These are phyloP conservation scores for Medicago truncatula DNA, from an alignment of 306 rosid genomes.

Conservation along the genomic window DNA sequence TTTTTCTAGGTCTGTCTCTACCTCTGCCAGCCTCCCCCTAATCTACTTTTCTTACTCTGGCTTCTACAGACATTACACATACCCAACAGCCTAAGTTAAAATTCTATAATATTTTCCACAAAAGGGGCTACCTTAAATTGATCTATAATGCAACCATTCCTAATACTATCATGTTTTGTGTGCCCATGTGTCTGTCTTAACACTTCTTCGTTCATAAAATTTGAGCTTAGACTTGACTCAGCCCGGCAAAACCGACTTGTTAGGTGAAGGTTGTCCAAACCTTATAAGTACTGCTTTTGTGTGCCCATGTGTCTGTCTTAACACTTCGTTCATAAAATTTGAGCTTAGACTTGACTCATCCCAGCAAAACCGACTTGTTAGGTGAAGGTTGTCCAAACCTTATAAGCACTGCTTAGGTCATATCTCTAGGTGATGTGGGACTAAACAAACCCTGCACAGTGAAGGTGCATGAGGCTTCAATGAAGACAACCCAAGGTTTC, in stretches of 20 bases:
- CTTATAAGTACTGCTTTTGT: not conserved
- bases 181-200: not conserved
- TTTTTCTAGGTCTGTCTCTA: not conserved
- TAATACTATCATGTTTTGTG: not conserved
- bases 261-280: not conserved
- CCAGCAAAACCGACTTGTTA: not conserved
- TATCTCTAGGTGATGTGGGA: not conserved
- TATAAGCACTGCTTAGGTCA: not conserved
- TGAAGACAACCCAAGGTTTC: not conserved
- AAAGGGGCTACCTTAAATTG: not conserved
- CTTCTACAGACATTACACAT: not conserved
- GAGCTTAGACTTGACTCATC: not conserved
- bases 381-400: not conserved
- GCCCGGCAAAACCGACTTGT: not conserved
- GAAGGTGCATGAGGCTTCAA: not conserved
- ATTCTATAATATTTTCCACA: not conserved
- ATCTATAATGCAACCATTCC: not conserved
- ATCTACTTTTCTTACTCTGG: constrained; percentile 13
- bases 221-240: not conserved
- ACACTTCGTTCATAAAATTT: too few species aligned
- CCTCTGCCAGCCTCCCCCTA: constrained; percentile 3
- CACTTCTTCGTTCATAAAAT: not conserved
- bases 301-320: too few species aligned
- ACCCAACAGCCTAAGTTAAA: constrained; percentile 4
- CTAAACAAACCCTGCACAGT: not conserved